Evolutionary conservation across 2,329 filamentous ascomycete species (phyloP).

Genomic region (Periconia macrospinosa): DNA sequence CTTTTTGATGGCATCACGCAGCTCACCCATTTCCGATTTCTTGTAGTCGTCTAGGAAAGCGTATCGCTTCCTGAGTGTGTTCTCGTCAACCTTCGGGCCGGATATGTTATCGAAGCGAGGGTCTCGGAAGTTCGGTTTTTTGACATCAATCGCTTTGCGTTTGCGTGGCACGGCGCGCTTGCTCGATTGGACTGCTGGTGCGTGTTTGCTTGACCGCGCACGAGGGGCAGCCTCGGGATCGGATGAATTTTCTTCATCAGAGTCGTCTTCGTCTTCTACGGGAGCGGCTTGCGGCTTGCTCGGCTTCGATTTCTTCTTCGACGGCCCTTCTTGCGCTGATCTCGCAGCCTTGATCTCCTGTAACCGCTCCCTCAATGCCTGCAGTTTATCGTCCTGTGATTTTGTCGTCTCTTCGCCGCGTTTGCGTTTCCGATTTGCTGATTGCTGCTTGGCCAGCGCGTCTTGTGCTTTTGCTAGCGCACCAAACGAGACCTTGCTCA

Average conservation of each 20-base stretch:
- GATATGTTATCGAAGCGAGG: constrained; percentile 80
- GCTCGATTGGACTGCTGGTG: constrained; percentile 78
- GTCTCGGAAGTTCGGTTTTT: constrained; percentile 68
- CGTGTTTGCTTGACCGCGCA: constrained; percentile 77
- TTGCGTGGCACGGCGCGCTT: constrained; percentile 81
- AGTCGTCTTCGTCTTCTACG: constrained; percentile 14
- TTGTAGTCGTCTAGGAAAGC: constrained; percentile 87
- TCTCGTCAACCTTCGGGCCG: constrained; percentile 57
- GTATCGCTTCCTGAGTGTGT: constrained; percentile 71
- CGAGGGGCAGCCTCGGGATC: constrained; percentile 40
- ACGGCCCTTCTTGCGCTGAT: constrained; percentile 22
- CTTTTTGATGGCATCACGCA: constrained; percentile 69
- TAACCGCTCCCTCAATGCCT: constrained; percentile 48
- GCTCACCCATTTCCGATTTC: constrained; percentile 75
- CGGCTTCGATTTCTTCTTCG: constrained; percentile 22
- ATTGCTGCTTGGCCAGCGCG: constrained; percentile 53
- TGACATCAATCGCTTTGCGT: constrained; percentile 68
- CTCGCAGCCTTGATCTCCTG: constrained; percentile 48
- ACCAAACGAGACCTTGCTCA: constrained; percentile 77
- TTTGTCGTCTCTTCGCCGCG: constrained; percentile 41
- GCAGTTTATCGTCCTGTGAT: constrained; percentile 51
- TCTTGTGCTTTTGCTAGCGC: constrained; percentile 86
- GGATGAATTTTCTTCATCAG: constrained; percentile 38
- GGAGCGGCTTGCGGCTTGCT: constrained; percentile 1
- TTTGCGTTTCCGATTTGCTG: constrained; percentile 45